phyloP scores from a whole-genome alignment of 1,139 yeast genomes.

The Neolecta irregularis region DNA sequence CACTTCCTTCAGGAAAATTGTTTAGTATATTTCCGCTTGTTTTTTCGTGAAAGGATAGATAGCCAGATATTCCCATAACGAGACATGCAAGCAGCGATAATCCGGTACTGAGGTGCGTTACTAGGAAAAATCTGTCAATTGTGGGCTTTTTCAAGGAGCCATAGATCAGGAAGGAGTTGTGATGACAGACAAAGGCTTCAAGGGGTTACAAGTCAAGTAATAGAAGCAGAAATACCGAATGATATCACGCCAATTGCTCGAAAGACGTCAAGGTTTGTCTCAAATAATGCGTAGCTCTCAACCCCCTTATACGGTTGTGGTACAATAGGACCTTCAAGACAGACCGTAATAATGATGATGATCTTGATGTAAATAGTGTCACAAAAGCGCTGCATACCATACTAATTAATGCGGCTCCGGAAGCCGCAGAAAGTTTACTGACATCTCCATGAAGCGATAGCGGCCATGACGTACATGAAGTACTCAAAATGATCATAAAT shows the following conservation, averaged over 20 bases:
- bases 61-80: constrained; percentile 67
- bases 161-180: constrained; percentile 76
- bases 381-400: no score
- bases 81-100: constrained; percentile 70
- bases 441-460: constrained; percentile 67
- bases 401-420: constrained; percentile 70
- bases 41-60: constrained; percentile 53
- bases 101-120: constrained; percentile 73
- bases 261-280: constrained; percentile 51
- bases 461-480: constrained; percentile 66
- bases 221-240: constrained; percentile 35
- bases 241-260: constrained; percentile 87
- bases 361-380: no score
- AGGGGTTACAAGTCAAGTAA: neutral
- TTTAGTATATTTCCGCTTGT: constrained; percentile 80
- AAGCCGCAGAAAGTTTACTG: constrained; percentile 73
- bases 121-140: constrained; percentile 50
- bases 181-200: constrained; percentile 78
- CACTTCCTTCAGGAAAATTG: constrained; percentile 64
- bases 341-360: constrained; percentile 57
- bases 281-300: constrained; percentile 34
- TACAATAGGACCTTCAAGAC: constrained; percentile 54
- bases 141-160: constrained; percentile 69
- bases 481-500: constrained; percentile 50
- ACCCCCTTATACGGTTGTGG: constrained; percentile 34